Conservation (phyloP, 768 basidiomycete genomes). For the Lyophyllum shimeji region DNA sequence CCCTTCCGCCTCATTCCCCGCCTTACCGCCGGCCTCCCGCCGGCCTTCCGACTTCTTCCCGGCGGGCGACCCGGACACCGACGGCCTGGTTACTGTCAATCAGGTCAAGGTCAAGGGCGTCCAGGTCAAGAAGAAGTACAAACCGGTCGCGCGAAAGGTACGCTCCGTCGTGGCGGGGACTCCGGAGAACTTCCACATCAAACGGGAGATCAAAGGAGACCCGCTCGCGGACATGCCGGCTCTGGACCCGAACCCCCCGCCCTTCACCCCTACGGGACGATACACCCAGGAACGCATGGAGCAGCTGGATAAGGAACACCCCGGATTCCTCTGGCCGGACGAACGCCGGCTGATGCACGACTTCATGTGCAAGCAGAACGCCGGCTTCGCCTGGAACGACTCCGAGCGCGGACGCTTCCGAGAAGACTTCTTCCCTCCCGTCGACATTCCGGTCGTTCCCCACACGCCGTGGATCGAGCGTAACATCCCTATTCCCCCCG, state of each 20-base stretch:
- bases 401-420: too few species aligned
- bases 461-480: conserved; percentile 30
- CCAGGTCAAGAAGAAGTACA: conserved; percentile 15
- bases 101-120: background rate
- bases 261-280: conserved; percentile 15
- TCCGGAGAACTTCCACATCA: conserved; percentile 20
- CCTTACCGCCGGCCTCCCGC: background rate
- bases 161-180: conserved; percentile 11
- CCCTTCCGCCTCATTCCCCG: too few species aligned
- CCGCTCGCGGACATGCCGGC: conserved; percentile 14
- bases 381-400: too few species aligned
- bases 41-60: background rate
- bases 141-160: conserved; percentile 19
- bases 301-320: conserved; percentile 10
- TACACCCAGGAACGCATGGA: conserved; percentile 23
- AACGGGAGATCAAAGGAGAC: conserved; percentile 18
- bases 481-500: conserved; percentile 33
- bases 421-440: conserved; percentile 18
- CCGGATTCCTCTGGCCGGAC: conserved; percentile 29
- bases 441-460: conserved; percentile 24
- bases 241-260: conserved; percentile 9
- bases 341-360: conserved; percentile 31
- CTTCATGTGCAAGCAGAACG: conserved; percentile 20
- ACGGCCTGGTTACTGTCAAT: too few species aligned
- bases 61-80: background rate